Conservation (phyloP, 2,329 filamentous ascomycete species). For the Hymenoscyphus fructigenus region DNA sequence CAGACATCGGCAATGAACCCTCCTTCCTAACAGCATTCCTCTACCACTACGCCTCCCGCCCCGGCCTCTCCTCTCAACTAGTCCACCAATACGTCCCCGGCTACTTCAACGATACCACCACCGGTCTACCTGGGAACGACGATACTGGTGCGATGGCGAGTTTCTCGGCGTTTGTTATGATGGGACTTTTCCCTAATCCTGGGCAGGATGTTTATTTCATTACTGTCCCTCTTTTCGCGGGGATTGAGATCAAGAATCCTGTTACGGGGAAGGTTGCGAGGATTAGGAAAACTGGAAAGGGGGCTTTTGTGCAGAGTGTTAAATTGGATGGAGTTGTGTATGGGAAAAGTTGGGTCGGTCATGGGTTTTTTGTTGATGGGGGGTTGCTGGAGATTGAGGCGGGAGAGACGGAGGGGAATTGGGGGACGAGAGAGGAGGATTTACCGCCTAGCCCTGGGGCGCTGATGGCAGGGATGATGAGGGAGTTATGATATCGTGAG, state of each 20-base stretch:
- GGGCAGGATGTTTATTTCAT: conserved; percentile 71
- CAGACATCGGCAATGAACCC: conserved; percentile 67
- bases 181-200: conserved; percentile 62
- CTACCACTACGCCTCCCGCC: conserved; percentile 67
- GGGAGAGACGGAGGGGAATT: conserved; percentile 58
- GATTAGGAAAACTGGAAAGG: conserved; percentile 55
- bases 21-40: conserved; percentile 65
- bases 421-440: conserved; percentile 60
- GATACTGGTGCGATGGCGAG: conserved; percentile 63
- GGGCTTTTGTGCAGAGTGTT: conserved; percentile 64
- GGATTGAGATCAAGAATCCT: conserved; percentile 55
- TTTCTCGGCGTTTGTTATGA: conserved; percentile 34
- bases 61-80: conserved; percentile 47
- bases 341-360: conserved; percentile 65
- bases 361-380: conserved; percentile 67
- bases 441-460: conserved; percentile 55
- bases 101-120: conserved; percentile 58
- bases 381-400: conserved; percentile 62
- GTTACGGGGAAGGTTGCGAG: conserved; percentile 59
- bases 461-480: background rate
- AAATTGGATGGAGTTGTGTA: conserved; percentile 61
- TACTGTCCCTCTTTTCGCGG: conserved; percentile 64
- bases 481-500: background rate
- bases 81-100: conserved; percentile 65
- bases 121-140: conserved; percentile 68